Conservation (phyloP, 129 eudicot species). For the Arctium minus region DNA sequence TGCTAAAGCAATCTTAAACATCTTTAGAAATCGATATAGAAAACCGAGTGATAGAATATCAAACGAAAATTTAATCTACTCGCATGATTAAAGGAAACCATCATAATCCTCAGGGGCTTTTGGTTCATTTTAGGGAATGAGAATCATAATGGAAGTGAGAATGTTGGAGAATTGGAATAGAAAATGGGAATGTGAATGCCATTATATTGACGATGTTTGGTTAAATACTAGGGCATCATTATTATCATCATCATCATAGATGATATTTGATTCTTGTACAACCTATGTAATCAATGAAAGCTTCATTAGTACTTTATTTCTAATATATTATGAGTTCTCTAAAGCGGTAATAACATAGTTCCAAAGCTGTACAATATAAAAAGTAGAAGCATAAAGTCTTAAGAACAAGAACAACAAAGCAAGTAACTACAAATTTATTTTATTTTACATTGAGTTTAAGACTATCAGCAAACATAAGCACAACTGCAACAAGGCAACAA, state of each 20-base stretch:
- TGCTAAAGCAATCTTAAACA: neutral
- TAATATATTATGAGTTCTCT: neutral
- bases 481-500: neutral
- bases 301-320: too few relatives aligned
- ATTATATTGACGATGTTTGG: neutral
- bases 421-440: neutral
- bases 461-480: neutral
- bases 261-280: neutral
- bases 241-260: neutral
- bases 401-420: neutral
- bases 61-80: neutral
- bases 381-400: neutral
- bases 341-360: neutral
- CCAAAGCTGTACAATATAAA: neutral
- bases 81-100: neutral
- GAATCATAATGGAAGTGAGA: neutral
- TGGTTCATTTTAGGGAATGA: neutral
- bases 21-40: neutral
- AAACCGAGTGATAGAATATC: neutral
- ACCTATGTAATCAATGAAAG: neutral
- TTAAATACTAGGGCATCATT: too few relatives aligned
- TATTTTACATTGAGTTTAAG: neutral
- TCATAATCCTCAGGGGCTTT: neutral
- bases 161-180: neutral
- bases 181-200: neutral